These are phyloP conservation scores for Trametes meyenii DNA, from an alignment of 768 basidiomycete genomes.

Conservation along the genomic window DNA sequence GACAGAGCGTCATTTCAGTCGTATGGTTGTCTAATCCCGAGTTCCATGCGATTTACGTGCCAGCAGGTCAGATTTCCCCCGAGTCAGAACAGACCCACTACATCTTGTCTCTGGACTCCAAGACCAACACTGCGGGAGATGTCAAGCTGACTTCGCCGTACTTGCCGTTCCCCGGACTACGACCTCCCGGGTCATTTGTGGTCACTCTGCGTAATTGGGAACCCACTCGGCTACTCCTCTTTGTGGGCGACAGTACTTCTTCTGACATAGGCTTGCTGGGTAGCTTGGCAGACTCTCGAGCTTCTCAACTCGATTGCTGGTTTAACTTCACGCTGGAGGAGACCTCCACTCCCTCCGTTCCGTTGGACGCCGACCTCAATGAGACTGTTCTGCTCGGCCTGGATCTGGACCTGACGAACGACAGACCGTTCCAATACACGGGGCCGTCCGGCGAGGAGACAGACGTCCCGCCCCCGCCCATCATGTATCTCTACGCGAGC, in stretches of 20 bases:
- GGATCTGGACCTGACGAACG: conserved; percentile 65
- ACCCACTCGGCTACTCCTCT: conserved; percentile 43
- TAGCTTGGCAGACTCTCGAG: conserved; percentile 27
- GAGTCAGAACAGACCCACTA: conserved; percentile 48
- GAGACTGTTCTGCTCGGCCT: conserved; percentile 72
- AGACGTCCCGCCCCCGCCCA: conserved; percentile 54
- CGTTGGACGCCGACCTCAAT: conserved; percentile 66
- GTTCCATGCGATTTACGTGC: conserved; percentile 66
- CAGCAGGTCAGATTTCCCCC: conserved; percentile 42
- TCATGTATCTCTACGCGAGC: conserved; percentile 75
- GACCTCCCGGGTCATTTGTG: conserved; percentile 48
- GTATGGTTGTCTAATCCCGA: conserved; percentile 73
- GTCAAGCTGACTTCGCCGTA: conserved; percentile 44
- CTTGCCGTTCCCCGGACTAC: conserved; percentile 47
- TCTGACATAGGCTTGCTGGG: conserved; percentile 53
- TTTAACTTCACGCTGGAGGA: conserved; percentile 51
- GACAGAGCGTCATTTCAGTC: conserved; percentile 50
- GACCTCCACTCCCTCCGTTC: conserved; percentile 57
- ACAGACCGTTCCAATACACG: conserved; percentile 40
- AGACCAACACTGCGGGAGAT: conserved; percentile 41
- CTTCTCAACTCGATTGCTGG: conserved; percentile 42
- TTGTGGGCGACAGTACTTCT: conserved; percentile 53
- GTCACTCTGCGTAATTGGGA: conserved; percentile 47
- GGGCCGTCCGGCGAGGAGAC: conserved; percentile 45
- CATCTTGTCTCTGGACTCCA: conserved; percentile 45